phyloP scores from a whole-genome alignment of 352 stramenopile genomes.

The Lagenidium sp. region DNA sequence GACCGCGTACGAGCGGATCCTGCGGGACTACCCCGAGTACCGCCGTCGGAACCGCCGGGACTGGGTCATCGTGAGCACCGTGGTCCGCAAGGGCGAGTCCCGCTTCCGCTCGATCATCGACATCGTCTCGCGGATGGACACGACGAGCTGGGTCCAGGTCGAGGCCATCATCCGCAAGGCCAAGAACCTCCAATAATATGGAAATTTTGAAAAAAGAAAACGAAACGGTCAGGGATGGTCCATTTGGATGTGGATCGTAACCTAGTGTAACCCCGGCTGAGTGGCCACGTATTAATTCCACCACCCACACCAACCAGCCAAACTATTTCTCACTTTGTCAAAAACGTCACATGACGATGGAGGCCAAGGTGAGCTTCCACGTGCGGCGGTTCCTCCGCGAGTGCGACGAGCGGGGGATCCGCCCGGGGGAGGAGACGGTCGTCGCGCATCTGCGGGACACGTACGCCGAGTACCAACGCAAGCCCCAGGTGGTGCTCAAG shows the following conservation, averaged over 20 bases:
- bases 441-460: constrained; percentile 54
- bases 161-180: constrained; percentile 66
- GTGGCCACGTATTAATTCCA: too few relatives aligned
- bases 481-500: constrained; percentile 56
- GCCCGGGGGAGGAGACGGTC: constrained; percentile 51
- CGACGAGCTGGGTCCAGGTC: constrained; percentile 45
- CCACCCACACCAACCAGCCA: too few relatives aligned
- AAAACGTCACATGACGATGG: constrained; percentile 23
- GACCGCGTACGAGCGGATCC: constrained; percentile 55
- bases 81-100: constrained; percentile 43
- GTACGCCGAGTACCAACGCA: constrained; percentile 83
- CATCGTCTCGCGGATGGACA: constrained; percentile 55
- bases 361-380: constrained; percentile 84
- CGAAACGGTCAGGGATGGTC: too few relatives aligned
- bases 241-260: too few relatives aligned
- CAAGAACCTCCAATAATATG: constrained; percentile 54
- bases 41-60: constrained; percentile 59
- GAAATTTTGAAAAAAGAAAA: too few relatives aligned
- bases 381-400: constrained; percentile 77
- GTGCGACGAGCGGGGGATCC: constrained; percentile 54
- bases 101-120: constrained; percentile 62
- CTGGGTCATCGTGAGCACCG: constrained; percentile 66
- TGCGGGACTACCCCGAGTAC: constrained; percentile 71
- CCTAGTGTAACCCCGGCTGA: too few relatives aligned
- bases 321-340: not conserved